phyloP scores from a whole-genome alignment of 805 yeast species.

The Yarrowia deformans region DNA sequence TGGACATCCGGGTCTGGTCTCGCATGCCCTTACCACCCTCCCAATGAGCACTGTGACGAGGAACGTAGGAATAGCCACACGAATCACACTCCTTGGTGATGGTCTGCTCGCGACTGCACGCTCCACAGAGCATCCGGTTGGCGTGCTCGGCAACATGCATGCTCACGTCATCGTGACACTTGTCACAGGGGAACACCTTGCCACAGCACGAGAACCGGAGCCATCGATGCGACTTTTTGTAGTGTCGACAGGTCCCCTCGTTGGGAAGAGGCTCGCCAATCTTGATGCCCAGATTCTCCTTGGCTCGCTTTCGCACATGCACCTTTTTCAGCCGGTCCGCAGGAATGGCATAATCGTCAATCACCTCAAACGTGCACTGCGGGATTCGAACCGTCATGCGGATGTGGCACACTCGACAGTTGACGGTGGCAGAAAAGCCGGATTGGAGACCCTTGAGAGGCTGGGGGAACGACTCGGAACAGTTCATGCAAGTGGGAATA shows the following conservation, averaged over 20 bases:
- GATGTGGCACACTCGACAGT: conserved; percentile 52
- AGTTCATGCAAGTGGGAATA: conserved; percentile 51
- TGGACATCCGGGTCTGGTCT: conserved; percentile 52
- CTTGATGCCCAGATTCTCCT: conserved; percentile 54
- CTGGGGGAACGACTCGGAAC: conserved; percentile 46
- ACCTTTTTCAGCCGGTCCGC: conserved; percentile 40
- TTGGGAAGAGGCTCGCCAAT: conserved; percentile 91
- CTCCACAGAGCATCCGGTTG: conserved; percentile 59
- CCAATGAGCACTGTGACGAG: conserved; percentile 53
- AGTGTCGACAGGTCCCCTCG: conserved; percentile 65
- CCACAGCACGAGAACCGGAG: conserved; percentile 55
- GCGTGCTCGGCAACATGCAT: conserved; percentile 50
- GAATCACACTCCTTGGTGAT: conserved; percentile 55
- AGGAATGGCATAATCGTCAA: conserved; percentile 39
- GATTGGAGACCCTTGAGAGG: conserved; percentile 50
- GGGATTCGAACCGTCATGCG: conserved; percentile 50
- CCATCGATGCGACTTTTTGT: conserved; percentile 54
- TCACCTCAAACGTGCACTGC: conserved; percentile 48
- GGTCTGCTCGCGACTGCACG: conserved; percentile 75
- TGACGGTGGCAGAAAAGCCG: conserved; percentile 48
- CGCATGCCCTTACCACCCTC: conserved; percentile 57
- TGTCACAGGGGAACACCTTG: conserved; percentile 54
- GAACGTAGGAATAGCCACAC: conserved; percentile 52
- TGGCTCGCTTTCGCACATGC: conserved; percentile 45
- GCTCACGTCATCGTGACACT: conserved; percentile 51